Conservation (phyloP, 495 filamentous ascomycete genomes). For the Trypethelium eluteriae region DNA sequence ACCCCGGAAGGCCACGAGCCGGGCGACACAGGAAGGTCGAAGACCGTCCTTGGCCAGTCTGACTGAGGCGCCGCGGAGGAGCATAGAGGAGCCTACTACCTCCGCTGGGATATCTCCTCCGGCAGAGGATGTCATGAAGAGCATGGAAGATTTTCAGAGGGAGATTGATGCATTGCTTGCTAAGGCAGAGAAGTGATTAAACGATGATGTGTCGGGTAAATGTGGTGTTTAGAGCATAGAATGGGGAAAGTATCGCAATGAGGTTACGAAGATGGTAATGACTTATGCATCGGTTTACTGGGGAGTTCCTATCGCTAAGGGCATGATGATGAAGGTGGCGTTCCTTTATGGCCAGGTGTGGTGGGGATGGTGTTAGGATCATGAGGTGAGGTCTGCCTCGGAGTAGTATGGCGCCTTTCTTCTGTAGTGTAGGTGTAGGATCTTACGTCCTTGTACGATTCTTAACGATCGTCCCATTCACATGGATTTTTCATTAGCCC, state of each 20-base stretch:
- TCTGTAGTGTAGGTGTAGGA: background rate
- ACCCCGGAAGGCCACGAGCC: background rate
- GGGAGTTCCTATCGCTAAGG: background rate
- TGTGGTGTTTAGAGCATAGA: background rate
- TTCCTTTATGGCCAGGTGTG: background rate
- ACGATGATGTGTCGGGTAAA: background rate
- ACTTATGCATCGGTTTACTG: background rate
- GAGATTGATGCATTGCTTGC: slow-evolving; percentile 6
- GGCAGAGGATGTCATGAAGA: slow-evolving; percentile 5
- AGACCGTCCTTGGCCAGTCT: background rate
- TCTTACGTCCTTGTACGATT: too few species aligned
- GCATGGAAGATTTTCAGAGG: slow-evolving; percentile 5
- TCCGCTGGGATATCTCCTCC: background rate
- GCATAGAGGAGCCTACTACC: background rate
- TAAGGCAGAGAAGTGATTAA: background rate
- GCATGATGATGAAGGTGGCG: background rate
- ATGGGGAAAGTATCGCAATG: background rate
- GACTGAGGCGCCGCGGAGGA: background rate
- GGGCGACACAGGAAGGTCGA: background rate
- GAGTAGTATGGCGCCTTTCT: background rate
- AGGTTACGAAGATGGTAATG: background rate
- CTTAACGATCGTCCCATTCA: too few species aligned
- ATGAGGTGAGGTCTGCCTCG: background rate
- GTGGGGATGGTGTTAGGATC: background rate
- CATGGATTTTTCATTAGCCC: too few species aligned